Evolutionary conservation across 768 basidiomycete genomes (phyloP).

Genomic region (Suillus subalutaceus): DNA sequence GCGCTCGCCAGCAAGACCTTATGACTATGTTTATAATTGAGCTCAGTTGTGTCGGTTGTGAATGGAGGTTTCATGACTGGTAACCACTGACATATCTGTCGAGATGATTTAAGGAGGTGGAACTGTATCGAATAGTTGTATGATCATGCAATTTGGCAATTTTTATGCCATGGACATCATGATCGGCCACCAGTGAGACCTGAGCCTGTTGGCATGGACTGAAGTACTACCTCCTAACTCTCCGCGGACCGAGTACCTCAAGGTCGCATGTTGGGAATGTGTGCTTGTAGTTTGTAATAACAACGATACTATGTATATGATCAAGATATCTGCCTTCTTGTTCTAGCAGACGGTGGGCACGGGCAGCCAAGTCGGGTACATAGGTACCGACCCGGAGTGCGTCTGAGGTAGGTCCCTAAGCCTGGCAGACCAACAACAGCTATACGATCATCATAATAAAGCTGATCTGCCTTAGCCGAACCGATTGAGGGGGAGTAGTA

Average conservation of each 20-base stretch:
- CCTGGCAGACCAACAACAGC: not conserved
- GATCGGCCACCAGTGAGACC: not conserved
- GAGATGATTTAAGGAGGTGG: too few relatives aligned
- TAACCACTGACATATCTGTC: too few relatives aligned
- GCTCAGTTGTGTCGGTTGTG: not conserved
- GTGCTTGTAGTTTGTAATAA: not conserved
- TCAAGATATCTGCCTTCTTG: not conserved
- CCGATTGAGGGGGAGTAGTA: not conserved
- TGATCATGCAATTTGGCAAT: not conserved
- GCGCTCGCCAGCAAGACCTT: not conserved
- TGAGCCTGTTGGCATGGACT: not conserved
- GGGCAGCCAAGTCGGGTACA: too few relatives aligned
- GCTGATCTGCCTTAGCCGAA: not conserved
- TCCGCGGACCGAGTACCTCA: not conserved
- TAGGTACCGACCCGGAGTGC: not conserved
- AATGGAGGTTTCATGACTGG: too few relatives aligned
- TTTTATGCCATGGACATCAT: not conserved
- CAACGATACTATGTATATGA: not conserved
- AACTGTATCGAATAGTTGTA: too few relatives aligned
- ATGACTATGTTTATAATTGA: not conserved
- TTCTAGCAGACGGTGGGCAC: too few relatives aligned
- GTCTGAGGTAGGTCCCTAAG: not conserved
- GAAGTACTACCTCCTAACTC: not conserved
- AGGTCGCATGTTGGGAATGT: not conserved
- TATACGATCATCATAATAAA: not conserved